These are phyloP conservation scores for Coemansia sp. DNA, from an alignment of 192 early-diverging fungal genomes.

Conservation along the genomic window DNA sequence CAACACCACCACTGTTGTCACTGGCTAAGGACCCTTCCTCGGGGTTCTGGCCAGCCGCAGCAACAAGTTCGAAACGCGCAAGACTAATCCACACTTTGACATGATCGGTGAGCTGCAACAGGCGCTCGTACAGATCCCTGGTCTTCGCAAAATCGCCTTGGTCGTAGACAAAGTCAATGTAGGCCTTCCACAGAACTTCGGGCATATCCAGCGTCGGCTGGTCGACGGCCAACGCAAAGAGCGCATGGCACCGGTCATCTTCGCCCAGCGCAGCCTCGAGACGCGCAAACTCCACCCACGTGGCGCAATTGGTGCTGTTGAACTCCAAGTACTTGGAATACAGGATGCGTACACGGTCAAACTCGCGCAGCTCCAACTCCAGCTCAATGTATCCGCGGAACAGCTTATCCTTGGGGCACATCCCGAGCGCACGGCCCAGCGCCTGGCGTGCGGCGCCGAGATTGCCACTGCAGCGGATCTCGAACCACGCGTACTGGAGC, in stretches of 20 bases:
- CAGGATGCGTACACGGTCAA: slow-evolving; percentile 87
- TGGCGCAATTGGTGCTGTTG: slow-evolving; percentile 82
- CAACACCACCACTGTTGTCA: slow-evolving; percentile 26
- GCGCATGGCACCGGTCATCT: slow-evolving; percentile 76
- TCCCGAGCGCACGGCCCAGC: slow-evolving; percentile 84
- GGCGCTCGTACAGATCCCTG: slow-evolving; percentile 77
- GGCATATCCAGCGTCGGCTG: slow-evolving; percentile 97
- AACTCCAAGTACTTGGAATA: slow-evolving; percentile 93
- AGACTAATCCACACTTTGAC: slow-evolving; percentile 97
- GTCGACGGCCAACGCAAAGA: slow-evolving; percentile 89
- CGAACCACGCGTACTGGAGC: slow-evolving; percentile 92
- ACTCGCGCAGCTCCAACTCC: slow-evolving; percentile 91
- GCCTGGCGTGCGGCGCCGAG: slow-evolving; percentile 73
- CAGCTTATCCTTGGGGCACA: slow-evolving; percentile 84
- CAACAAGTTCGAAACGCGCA: slow-evolving; percentile 86
- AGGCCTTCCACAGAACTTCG: slow-evolving; percentile 97
- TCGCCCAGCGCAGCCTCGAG: slow-evolving; percentile 88
- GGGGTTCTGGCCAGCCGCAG: slow-evolving; percentile 9
- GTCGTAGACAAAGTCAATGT: slow-evolving; percentile 92
- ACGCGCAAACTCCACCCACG: slow-evolving; percentile 98
- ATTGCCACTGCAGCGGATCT: slow-evolving; percentile 73
- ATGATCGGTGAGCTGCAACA: slow-evolving; percentile 87
- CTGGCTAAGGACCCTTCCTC: neutral
- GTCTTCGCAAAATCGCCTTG: slow-evolving; percentile 82
- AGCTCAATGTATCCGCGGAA: slow-evolving; percentile 98